Evolutionary conservation across 768 basidiomycete species (phyloP), one percentile per base, ranked within the genome.

Genomic region (Macrolepiota albuminosa): DNA sequence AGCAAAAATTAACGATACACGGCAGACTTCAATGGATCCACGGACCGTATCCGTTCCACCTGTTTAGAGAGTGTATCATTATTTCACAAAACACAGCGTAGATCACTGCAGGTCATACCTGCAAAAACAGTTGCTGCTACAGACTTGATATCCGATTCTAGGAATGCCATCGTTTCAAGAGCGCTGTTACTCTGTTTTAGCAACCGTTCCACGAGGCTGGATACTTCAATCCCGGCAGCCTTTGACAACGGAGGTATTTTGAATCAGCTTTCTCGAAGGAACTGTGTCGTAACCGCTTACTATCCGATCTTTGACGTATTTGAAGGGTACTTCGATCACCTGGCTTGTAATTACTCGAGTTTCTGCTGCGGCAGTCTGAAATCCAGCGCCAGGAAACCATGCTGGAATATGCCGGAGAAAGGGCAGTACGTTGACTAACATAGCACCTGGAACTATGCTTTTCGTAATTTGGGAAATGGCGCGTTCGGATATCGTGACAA

Each of bases 371-470:
- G 11, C 10, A 16, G 42, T 40, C 33, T 71, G 61, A 61, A 74
- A 75, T 2, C 59, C 57, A 9, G 67, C 65, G 1, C 75, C 73
- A 14, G 75, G 75, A 40, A 21, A 21, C 21, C 21, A 21, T 21
- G 21, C 21, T 21, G 21, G 21, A 21, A 21, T 21, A 21, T 21
- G 56, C 21, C 71, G 68, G 18, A 78, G 70, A 50, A 68, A 34
- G 14, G 73, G 72, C n/a, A 75, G 61, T 2, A 64, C 33, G 33
- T 75, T 71, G 24, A 73, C 68, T 2, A 67, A 42, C 7, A 56
- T 48, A 5, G 64, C 64, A 9, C 71, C 69, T 2, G 70, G 69
- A 2, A 64, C 53, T 1, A 67, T 29, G 1, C 64, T 57, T 6
- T 62, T 56, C 0, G 60, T 47, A 0, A 62, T 26, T 10, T 65